Conservation (phyloP, 768 basidiomycete species). For the Exidia glandulosa region DNA sequence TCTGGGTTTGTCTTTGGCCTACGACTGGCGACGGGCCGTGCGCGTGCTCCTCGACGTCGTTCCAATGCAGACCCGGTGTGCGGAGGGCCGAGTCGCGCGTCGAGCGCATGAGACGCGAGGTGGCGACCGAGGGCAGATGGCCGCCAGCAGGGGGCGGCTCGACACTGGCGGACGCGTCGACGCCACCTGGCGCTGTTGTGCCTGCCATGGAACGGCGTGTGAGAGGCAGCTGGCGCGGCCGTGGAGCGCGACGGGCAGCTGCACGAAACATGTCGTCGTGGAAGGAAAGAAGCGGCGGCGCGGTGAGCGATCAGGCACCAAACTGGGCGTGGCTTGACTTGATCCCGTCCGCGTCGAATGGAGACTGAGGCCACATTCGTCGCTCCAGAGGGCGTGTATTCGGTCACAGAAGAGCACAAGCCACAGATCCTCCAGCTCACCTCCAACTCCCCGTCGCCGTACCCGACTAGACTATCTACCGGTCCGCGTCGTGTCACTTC, state of each 20-base stretch:
- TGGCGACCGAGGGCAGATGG: conserved; percentile 60
- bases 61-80: conserved; percentile 64
- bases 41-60: conserved; percentile 42
- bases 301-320: neutral
- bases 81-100: conserved; percentile 63
- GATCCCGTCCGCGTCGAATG: conserved; percentile 26
- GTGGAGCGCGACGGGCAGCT: no score
- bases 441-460: conserved; percentile 21
- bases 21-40: conserved; percentile 33
- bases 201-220: conserved; percentile 4
- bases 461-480: conserved; percentile 54
- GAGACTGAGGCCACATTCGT: conserved; percentile 80
- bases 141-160: conserved; percentile 74
- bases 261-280: no score
- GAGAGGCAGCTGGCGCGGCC: no score
- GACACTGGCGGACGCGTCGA: conserved; percentile 38
- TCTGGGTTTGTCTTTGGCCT: conserved; percentile 76
- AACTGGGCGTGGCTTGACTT: neutral
- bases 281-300: no score
- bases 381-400: conserved; percentile 84
- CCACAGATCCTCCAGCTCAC: conserved; percentile 36
- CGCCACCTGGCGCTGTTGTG: conserved; percentile 19
- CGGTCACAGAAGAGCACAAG: conserved; percentile 78
- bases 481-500: conserved; percentile 36
- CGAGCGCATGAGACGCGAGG: conserved; percentile 49